Percentiles rank a stretch among this genome's conserved stretches.
These are phyloP conservation scores for Aspergillus clavatus DNA, from an alignment of 2,329 filamentous ascomycete genomes.

Conservation along the genomic window DNA sequence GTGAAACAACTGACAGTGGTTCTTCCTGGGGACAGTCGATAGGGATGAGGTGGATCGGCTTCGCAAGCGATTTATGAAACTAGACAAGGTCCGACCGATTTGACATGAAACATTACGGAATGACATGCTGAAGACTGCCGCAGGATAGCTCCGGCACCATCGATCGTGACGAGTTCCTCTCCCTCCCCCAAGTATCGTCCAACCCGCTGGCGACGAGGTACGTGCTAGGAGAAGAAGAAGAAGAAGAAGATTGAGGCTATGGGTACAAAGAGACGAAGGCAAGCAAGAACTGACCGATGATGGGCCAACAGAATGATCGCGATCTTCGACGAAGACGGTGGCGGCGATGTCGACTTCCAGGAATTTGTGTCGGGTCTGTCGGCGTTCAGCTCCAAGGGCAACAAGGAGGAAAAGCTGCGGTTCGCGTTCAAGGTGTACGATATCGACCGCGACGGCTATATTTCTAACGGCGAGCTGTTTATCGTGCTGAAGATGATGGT, in stretches of 20 bases:
- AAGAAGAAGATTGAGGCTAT: neutral
- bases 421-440: slow-evolving; percentile 99
- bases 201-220: slow-evolving; percentile 95
- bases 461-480: slow-evolving; percentile 97
- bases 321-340: slow-evolving; percentile 97
- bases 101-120: too few relatives aligned
- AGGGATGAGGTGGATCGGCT: slow-evolving; percentile 94
- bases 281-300: neutral
- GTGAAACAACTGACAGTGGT: neutral
- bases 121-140: slow-evolving; percentile 2
- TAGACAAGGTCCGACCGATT: slow-evolving; percentile 70
- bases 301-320: slow-evolving; percentile 75
- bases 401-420: slow-evolving; percentile 96
- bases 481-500: slow-evolving; percentile 99
- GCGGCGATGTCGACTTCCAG: slow-evolving; percentile 96
- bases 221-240: too few relatives aligned
- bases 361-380: slow-evolving; percentile 95
- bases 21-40: slow-evolving; percentile 61
- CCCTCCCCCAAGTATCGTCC: slow-evolving; percentile 92
- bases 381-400: slow-evolving; percentile 95
- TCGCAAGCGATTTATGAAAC: slow-evolving; percentile 97
- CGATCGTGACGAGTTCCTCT: slow-evolving; percentile 96
- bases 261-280: neutral
- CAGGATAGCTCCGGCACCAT: slow-evolving; percentile 98
- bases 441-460: slow-evolving; percentile 96